phyloP scores from a whole-genome alignment of 2,329 filamentous ascomycete species.

The Monilinia laxa region DNA sequence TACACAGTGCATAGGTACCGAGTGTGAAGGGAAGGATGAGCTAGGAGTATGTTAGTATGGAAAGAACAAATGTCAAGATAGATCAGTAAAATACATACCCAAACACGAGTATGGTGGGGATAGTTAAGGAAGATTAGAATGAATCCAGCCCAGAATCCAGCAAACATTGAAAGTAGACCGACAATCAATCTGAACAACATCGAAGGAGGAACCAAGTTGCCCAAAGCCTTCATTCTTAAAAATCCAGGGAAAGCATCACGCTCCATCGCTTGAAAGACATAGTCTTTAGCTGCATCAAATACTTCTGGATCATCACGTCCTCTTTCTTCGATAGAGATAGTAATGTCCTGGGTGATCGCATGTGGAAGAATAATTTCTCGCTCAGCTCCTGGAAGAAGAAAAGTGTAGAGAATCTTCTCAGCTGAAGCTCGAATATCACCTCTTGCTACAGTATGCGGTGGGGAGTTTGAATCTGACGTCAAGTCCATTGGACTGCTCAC shows the following conservation, averaged over 20 bases:
- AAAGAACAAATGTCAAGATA: not conserved
- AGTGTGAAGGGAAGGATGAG: constrained; percentile 87
- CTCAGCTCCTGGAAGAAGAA: constrained; percentile 90
- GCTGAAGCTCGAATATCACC: constrained; percentile 90
- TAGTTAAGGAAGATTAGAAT: constrained; percentile 88
- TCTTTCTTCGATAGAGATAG: constrained; percentile 82
- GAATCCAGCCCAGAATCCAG: constrained; percentile 90
- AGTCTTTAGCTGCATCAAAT: constrained; percentile 96
- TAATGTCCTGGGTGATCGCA: constrained; percentile 82
- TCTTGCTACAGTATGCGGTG: constrained; percentile 78
- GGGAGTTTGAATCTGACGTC: constrained; percentile 76
- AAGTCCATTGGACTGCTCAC: constrained; percentile 62
- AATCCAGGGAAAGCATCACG: constrained; percentile 98
- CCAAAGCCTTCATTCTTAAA: constrained; percentile 88
- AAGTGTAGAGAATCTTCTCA: constrained; percentile 98
- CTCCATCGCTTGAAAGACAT: constrained; percentile 99
- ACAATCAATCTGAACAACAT: constrained; percentile 82
- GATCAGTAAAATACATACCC: constrained; percentile 59
- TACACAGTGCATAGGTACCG: constrained; percentile 82
- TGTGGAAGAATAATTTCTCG: constrained; percentile 92
- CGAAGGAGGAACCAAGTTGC: constrained; percentile 90
- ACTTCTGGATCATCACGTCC: constrained; percentile 95
- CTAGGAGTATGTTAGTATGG: constrained; percentile 46
- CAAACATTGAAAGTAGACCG: constrained; percentile 84
- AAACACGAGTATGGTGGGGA: constrained; percentile 71